Percentiles rank a stretch among this genome's conserved stretches.
Evolutionary conservation across 1,284 basidiomycete genomes (phyloP).

Genomic region (Malassezia pachydermatis): DNA sequence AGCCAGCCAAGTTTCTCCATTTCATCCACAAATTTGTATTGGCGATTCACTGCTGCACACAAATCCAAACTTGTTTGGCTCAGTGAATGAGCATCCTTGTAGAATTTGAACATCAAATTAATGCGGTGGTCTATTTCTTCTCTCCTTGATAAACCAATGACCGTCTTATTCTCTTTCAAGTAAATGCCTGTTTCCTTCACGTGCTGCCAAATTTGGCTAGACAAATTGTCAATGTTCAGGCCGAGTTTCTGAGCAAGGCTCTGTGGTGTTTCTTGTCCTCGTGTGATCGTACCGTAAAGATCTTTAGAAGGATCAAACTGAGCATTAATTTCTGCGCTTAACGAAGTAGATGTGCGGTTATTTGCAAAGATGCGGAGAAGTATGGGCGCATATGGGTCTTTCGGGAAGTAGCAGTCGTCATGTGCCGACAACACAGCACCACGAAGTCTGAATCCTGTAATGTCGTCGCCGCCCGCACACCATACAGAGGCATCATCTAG

Average conservation of each 20-base stretch:
- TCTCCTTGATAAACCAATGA: neutral
- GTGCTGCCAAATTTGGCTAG: neutral
- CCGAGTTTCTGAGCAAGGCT: neutral
- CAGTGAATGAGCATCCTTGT: neutral
- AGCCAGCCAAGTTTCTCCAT: neutral
- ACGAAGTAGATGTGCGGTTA: neutral
- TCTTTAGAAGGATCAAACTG: neutral
- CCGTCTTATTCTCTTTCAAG: neutral
- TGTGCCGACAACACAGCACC: neutral
- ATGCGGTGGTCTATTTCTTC: neutral
- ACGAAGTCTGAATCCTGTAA: neutral
- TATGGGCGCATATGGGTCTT: neutral
- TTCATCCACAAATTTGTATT: neutral
- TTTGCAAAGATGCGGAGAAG: neutral
- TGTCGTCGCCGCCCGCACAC: neutral
- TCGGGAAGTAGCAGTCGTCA: neutral
- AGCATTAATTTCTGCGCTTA: neutral
- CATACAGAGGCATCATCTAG: neutral
- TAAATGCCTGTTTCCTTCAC: neutral
- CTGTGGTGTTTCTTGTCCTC: neutral
- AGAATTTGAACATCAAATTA: neutral
- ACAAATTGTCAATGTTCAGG: neutral
- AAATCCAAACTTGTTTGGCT: neutral
- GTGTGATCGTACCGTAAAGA: neutral
- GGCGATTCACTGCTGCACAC: neutral